Evolutionary conservation across 2,329 filamentous ascomycete species (phyloP), one percentile per base, ranked within the genome.

Genomic region (Cladosporium sphaerospermum): DNA sequence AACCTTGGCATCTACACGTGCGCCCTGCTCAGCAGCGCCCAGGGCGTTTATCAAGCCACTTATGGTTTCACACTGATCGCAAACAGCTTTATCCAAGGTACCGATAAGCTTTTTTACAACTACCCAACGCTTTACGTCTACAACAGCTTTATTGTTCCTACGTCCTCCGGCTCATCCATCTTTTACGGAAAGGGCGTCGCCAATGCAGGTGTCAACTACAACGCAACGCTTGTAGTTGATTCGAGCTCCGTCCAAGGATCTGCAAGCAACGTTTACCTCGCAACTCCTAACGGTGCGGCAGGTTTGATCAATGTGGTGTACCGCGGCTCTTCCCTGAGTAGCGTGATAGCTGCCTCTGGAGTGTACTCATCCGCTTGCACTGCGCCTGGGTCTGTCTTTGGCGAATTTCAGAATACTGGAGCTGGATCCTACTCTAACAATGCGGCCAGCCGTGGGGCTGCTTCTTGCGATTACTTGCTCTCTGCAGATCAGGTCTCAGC

Each of bases 1-100:
- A 71, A 75, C 3, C 69, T 72, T 19, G 71, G 68, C 2, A 72
- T 75, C 52, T 76, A 77, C 55, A 64, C 67, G 11, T 76, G 73
- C 39, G 68, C 73, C 14, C 65, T 77, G 4, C 59, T 75, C 4
- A 68, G 72, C 7, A 66, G 69, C 0, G 71, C 73, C 13, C 57
- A 57, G 6, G 58, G 60, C 28, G 63, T 59, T 4, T 61, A 69
- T 9, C 63, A 57, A 2, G 57, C 65, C 2, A 62, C 65, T 2
- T 59, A 61, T 13, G 69, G 54, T 11, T 40, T 53, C 2, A 67
- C 65, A 1, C 57, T 77, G 23, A 67, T 77, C 19, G 71, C 72
- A 8, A 69, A 75, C 56, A 74, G 71, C 0, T 75, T 75, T 52
- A 65, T 77, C 8, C 71, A 76, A 54, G 73, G 71, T 2, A 56